Evolutionary conservation across 2,329 filamentous ascomycete species (phyloP).

Genomic region (Diplodia corticola): DNA sequence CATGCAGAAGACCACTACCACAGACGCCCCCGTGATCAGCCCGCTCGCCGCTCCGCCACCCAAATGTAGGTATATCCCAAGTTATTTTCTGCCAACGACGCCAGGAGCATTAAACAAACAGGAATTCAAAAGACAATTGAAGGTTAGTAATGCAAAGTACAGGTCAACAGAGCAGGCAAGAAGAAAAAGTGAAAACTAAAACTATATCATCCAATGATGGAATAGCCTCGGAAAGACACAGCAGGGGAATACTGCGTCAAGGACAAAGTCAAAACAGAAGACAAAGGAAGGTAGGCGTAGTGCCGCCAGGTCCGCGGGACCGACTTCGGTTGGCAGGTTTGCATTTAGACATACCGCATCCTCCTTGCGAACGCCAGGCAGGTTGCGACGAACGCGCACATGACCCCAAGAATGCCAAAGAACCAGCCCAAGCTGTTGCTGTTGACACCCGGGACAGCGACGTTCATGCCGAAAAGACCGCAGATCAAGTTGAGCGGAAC

Average conservation of each 20-base stretch:
- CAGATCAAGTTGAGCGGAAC: constrained; percentile 93
- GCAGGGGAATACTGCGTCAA: background rate
- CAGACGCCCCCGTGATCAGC: background rate
- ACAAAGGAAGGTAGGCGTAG: background rate
- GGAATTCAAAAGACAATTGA: background rate
- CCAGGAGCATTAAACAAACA: background rate
- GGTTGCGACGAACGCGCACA: constrained; percentile 48
- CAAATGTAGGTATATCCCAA: background rate
- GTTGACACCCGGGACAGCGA: constrained; percentile 60
- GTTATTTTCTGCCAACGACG: background rate
- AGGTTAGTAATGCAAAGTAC: background rate
- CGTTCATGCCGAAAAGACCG: constrained; percentile 86
- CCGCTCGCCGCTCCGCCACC: background rate
- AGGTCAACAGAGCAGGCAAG: background rate
- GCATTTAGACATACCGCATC: constrained; percentile 34
- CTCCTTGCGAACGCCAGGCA: constrained; percentile 46
- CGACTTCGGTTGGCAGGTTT: no score
- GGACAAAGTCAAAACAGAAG: background rate
- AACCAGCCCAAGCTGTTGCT: constrained; percentile 53
- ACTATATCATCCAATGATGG: background rate
- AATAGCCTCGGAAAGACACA: background rate
- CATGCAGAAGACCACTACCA: background rate
- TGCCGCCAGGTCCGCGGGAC: background rate
- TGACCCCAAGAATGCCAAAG: constrained; percentile 60
- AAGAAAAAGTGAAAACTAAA: background rate